Percentiles rank a stretch among this genome's conserved stretches.
These are phyloP conservation scores for Nephelium lappaceum DNA, from an alignment of 345 rosid genomes.

Conservation along the genomic window DNA sequence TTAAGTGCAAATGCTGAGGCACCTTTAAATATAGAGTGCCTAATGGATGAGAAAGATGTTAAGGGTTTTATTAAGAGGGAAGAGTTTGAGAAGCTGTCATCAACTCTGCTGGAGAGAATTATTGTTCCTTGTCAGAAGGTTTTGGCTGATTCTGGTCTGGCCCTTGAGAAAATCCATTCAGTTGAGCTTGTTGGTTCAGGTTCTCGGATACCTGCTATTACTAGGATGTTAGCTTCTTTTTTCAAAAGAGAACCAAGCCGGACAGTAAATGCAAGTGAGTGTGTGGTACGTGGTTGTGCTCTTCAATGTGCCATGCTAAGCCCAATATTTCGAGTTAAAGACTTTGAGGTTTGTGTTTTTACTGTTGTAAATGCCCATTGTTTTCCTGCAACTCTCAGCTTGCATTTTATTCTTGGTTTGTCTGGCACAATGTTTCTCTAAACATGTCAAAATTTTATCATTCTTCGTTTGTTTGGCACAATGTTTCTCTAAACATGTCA, in stretches of 20 bases:
- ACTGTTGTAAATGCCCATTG: background rate
- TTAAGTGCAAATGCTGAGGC: constrained; percentile 74
- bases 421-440: background rate
- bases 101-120: constrained; percentile 52
- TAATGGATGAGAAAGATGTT: constrained; percentile 77
- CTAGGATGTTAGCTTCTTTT: constrained; percentile 44
- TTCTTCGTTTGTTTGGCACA: background rate
- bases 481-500: background rate
- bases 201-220: constrained; percentile 63
- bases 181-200: constrained; percentile 82
- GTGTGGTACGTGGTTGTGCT: constrained; percentile 74
- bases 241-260: constrained; percentile 65
- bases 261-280: constrained; percentile 69
- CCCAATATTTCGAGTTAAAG: constrained; percentile 60
- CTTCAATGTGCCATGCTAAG: constrained; percentile 80
- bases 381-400: background rate
- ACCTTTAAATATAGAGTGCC: constrained; percentile 64
- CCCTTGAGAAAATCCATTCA: constrained; percentile 49
- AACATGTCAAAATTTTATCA: background rate
- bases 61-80: constrained; percentile 66
- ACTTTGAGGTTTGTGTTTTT: constrained; percentile 51
- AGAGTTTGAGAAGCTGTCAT: constrained; percentile 58
- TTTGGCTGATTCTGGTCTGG: constrained; percentile 55
- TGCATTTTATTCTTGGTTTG: background rate
- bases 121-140: constrained; percentile 57